Evolutionary conservation across 208 protist species (phyloP), one percentile per base, ranked within the genome.

Genomic region (Trypanosoma melophagium): DNA sequence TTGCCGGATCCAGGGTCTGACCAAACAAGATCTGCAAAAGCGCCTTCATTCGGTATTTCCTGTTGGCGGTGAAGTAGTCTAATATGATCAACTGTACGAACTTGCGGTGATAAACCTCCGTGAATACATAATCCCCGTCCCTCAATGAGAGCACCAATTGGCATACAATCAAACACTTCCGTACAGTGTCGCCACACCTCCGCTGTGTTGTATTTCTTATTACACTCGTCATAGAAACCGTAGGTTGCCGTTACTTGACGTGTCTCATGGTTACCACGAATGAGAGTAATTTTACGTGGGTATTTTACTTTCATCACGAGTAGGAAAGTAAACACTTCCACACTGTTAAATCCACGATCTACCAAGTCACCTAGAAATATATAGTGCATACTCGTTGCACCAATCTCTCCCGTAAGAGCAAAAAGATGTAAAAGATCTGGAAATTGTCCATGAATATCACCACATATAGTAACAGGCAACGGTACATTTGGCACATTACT

Each of bases 371-470:
- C 98, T 22, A 97, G 71, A 74, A 97, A 97, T n/a, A 97, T 62
- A 75, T 97, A 97, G 66, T 90, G 78, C 77, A 84, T 95, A 68
- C 78, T 85, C 4, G 66, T 66, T 22, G 62, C 41, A 42, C 85
- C 76, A 12, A 96, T 71, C 52, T 93, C 83, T 10, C 97, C 98
- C 16, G 95, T 93, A 28, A 98, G 85, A 44, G 96, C 72, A 77
- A 99, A 99, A 16, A 99, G 81, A 35, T 98, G 83, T 21, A 98
- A 82, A 12, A 99, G 83, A 79, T 99, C 98, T 56, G 92, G 93
- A 57, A 99, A 99, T 89, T 99, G 98, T 8, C 98, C 98, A 77
- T 99, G 98, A 71, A 99, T 98, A 75, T 99, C 98, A 12, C 99
- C 99, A 77, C 97, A 98, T 28, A 99, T 97, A 1, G 97, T 99